A percentile compares a stretch with the other conserved stretches of the same genome.
Evolutionary conservation across 768 basidiomycete genomes (phyloP).

Genomic region (Boletus patriciae): DNA sequence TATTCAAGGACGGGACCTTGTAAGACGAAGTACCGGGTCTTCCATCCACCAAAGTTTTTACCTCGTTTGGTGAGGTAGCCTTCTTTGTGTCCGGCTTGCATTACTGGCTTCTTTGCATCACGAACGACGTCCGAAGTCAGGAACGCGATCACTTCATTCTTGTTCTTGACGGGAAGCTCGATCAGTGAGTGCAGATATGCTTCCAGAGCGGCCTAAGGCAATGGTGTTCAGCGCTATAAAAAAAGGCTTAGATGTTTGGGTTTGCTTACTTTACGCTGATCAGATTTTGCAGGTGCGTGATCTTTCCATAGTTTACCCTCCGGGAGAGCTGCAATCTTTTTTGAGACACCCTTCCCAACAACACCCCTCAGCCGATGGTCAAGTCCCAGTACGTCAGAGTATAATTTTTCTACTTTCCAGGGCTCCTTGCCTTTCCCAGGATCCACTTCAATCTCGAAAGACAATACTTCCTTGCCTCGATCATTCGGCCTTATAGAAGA

Average conservation of each 20-base stretch:
- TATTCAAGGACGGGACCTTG: slow-evolving; percentile 91
- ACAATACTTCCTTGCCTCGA: slow-evolving; percentile 87
- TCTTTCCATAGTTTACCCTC: slow-evolving; percentile 96
- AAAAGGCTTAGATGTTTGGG: background rate
- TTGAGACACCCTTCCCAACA: slow-evolving; percentile 63
- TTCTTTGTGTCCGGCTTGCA: slow-evolving; percentile 85
- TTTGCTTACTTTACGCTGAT: slow-evolving; percentile 83
- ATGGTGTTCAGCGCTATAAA: slow-evolving; percentile 10
- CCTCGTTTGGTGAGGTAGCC: slow-evolving; percentile 95
- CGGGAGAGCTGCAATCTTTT: slow-evolving; percentile 79
- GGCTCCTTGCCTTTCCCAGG: slow-evolving; percentile 68
- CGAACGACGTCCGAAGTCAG: slow-evolving; percentile 87
- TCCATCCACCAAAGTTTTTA: slow-evolving; percentile 98
- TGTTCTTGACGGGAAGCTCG: slow-evolving; percentile 78
- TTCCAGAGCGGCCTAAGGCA: slow-evolving; percentile 67
- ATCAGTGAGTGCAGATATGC: slow-evolving; percentile 84
- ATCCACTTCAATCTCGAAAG: slow-evolving; percentile 77
- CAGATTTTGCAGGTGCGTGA: slow-evolving; percentile 94
- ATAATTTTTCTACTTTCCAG: slow-evolving; percentile 91
- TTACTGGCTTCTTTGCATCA: slow-evolving; percentile 71
- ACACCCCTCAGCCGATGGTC: slow-evolving; percentile 69
- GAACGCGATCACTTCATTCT: slow-evolving; percentile 88
- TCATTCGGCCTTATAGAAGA: slow-evolving; percentile 89
- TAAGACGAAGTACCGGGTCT: slow-evolving; percentile 92
- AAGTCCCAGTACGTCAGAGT: slow-evolving; percentile 86